phyloP scores from a whole-genome alignment of 139 green algal species.

The Chlamydomonas asymmetrica region DNA sequence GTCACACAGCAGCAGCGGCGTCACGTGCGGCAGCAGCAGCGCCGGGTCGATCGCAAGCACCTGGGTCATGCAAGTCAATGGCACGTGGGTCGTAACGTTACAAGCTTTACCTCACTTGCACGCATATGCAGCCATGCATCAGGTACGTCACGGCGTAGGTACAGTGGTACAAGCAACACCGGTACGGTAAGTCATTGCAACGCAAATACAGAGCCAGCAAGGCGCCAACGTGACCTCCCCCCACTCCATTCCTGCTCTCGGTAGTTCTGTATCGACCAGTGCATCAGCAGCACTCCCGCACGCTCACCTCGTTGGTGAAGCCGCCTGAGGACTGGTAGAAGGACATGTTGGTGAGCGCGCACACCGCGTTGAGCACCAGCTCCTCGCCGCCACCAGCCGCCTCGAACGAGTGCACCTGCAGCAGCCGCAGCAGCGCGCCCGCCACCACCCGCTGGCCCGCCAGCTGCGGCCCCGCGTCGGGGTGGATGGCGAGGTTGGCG shows the following conservation, averaged over 20 bases:
- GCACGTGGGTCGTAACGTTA: too few species aligned
- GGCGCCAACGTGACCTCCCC: too few species aligned
- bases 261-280: too few species aligned
- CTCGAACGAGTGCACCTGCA: constrained; percentile 27
- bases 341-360: constrained; percentile 55
- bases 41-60: constrained; percentile 23
- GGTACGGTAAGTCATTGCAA: too few species aligned
- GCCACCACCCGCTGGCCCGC: constrained; percentile 16
- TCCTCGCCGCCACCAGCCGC: constrained; percentile 35
- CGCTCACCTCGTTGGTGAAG: constrained; percentile 35
- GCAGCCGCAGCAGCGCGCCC: constrained; percentile 25
- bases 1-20: constrained; percentile 51
- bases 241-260: too few species aligned
- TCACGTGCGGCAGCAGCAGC: constrained; percentile 42
- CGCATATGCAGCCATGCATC: too few species aligned
- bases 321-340: constrained; percentile 47
- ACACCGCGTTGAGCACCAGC: constrained; percentile 60
- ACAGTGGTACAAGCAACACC: too few species aligned
- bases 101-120: too few species aligned
- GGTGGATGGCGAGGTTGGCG: constrained; percentile 52
- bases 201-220: too few species aligned
- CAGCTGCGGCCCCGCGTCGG: constrained; percentile 30
- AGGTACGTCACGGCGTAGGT: too few species aligned
- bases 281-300: too few species aligned
- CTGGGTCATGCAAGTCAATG: too few species aligned